Conservation (phyloP, 2,329 filamentous ascomycete genomes). For the Pestalotiopsis sp. region DNA sequence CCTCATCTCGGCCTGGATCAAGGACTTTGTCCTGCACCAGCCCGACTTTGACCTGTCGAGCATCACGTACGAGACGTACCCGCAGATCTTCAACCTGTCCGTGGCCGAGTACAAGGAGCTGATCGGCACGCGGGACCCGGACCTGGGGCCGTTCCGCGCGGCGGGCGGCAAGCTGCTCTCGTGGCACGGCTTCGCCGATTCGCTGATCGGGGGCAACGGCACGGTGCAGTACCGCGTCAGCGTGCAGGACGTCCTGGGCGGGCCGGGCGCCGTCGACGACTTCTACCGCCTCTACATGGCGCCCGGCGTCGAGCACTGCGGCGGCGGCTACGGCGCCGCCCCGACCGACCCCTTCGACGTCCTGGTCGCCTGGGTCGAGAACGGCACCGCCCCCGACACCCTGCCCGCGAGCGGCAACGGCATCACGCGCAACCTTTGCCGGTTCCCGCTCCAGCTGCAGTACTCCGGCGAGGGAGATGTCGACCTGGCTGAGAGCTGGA, state of each 20-base stretch:
- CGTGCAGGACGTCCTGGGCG: constrained; percentile 26
- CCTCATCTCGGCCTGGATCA: neutral
- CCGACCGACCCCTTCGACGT: constrained; percentile 1
- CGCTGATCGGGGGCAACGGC: constrained; percentile 27
- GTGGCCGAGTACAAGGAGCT: neutral
- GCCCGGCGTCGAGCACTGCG: constrained; percentile 8
- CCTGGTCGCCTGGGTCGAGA: constrained; percentile 9
- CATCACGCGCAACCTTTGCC: constrained; percentile 1
- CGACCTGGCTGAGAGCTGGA: neutral
- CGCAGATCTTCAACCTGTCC: constrained; percentile 6
- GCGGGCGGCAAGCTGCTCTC: constrained; percentile 12
- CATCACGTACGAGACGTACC: constrained; percentile 7
- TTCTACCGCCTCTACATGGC: constrained; percentile 12
- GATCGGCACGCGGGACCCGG: neutral
- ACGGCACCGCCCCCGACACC: constrained; percentile 8
- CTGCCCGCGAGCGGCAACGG: constrained; percentile 6
- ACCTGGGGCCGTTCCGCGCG: constrained; percentile 1
- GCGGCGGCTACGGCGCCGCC: constrained; percentile 7
- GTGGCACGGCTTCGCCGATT: constrained; percentile 26
- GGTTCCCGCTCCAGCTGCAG: neutral
- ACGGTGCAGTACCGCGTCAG: constrained; percentile 33
- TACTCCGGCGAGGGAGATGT: neutral
- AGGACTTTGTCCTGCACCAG: constrained; percentile 7
- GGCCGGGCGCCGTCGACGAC: constrained; percentile 18
- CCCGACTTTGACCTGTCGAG: constrained; percentile 7